These are phyloP conservation scores for Xylariaceae sp. DNA, from an alignment of 2,329 filamentous ascomycete genomes.

Conservation along the genomic window DNA sequence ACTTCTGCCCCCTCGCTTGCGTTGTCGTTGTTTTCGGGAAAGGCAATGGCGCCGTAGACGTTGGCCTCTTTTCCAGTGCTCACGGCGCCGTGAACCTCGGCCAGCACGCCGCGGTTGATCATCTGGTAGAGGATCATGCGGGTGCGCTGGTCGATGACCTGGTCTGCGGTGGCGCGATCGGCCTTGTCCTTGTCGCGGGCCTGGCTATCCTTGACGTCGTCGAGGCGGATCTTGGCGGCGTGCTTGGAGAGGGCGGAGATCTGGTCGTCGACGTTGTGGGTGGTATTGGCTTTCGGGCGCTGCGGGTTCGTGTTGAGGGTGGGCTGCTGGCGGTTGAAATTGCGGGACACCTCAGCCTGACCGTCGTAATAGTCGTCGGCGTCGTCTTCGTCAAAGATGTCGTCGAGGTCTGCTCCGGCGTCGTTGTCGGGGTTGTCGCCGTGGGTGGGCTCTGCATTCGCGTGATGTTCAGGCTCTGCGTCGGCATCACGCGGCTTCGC, in stretches of 20 bases:
- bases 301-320: conserved; percentile 69
- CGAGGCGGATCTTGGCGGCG: conserved; percentile 80
- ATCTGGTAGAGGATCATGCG: conserved; percentile 95
- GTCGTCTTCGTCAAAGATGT: conserved; percentile 43
- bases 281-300: conserved; percentile 76
- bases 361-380: conserved; percentile 49
- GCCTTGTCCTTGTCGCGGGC: conserved; percentile 76
- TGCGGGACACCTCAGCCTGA: conserved; percentile 73
- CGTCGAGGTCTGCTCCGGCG: conserved; percentile 39
- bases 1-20: conserved; percentile 40
- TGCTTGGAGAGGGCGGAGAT: conserved; percentile 81
- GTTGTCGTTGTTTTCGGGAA: conserved; percentile 48
- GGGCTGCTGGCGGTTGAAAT: conserved; percentile 80
- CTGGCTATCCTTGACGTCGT: conserved; percentile 56
- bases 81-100: conserved; percentile 90
- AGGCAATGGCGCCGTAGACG: conserved; percentile 83
- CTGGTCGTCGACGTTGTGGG: conserved; percentile 80
- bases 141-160: conserved; percentile 90
- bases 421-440: conserved; percentile 19
- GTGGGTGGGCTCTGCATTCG: too few species aligned
- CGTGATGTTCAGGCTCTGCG: too few species aligned
- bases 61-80: conserved; percentile 98
- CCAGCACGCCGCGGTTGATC: conserved; percentile 87
- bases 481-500: too few species aligned
- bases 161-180: conserved; percentile 89